phyloP scores from a whole-genome alignment of 202 grass and related monocot species.

The Zoysia matrella region DNA sequence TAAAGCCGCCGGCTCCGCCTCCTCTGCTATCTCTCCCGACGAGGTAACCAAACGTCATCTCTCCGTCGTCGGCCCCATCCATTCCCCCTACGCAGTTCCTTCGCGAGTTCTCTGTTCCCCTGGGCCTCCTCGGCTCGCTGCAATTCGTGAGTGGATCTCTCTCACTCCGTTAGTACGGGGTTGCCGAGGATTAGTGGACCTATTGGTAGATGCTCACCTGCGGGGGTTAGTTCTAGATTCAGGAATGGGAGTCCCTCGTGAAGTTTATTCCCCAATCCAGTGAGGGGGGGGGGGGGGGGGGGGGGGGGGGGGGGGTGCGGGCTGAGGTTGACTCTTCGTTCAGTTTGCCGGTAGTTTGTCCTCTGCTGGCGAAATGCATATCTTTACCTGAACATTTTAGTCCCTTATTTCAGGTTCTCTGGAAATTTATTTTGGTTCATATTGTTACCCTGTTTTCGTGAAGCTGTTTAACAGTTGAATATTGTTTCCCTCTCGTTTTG shows the following conservation, averaged over 20 bases:
- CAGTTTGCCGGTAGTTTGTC: conserved; percentile 20
- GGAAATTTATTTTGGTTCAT: background rate
- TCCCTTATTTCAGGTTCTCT: background rate
- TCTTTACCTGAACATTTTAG: background rate
- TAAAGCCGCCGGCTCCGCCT: conserved; percentile 11
- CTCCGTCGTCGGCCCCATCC: background rate
- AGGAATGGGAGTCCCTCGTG: background rate
- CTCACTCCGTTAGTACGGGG: background rate
- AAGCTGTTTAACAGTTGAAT: too few relatives aligned
- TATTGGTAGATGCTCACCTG: background rate
- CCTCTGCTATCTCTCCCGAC: background rate
- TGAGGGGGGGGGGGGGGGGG: background rate
- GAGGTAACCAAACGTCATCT: conserved; percentile 23
- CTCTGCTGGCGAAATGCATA: background rate
- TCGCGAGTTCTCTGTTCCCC: background rate
- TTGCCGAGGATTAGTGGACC: background rate
- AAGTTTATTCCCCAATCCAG: background rate
- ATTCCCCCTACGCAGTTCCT: background rate
- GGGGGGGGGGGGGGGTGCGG: background rate
- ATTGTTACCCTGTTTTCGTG: background rate
- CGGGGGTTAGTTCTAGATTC: background rate
- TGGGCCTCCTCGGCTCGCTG: background rate
- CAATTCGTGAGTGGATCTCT: conserved; percentile 16
- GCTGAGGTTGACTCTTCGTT: too few relatives aligned
- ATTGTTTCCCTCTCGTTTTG: background rate